Base-by-base conservation (phyloP, 768 basidiomycete species). In the Dentipellis fragilis region DNA sequence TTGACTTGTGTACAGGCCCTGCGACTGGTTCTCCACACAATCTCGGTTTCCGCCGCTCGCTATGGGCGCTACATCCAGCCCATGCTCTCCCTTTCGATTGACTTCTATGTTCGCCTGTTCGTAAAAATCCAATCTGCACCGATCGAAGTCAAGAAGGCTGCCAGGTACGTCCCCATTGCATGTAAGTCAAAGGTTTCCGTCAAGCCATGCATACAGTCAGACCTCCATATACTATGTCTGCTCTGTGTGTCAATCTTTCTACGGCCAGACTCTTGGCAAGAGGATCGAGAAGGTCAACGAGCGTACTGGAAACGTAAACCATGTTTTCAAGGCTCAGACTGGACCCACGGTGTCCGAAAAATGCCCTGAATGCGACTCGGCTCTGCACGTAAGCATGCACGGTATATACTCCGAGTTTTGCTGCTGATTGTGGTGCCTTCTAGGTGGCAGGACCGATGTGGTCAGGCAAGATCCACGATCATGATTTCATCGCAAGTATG, bases 381-480 rank as follows among this genome's bases (percentile, higher is more conserved):
- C 72, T 14, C 69, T 92, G 59, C 89, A 94, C 52, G 80, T 70
- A n/a, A 10, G 22, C 4, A 7, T 14, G 7, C 35, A 19, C 16
- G 10, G 1, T 8, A 16, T 35, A n/a, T 37, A n/a, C 21, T 16
- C 46, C 21, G 0, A 14, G 49, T n/a, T 2, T 34, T 50, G 46
- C 48, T 46, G 21, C 7, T 48, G 12, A 29, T 51, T 55, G n/a
- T n/a, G n/a, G n/a, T 16, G 19, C 49, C 42, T 29, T 50, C 42
- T 58, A 95, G 92, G 66, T 93, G 37, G 91, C 88, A 17, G 96
- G 96, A 1, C 96, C 96, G 0, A 94, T 99, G 89, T 98, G 96
- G 96, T 84, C 87, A 5, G 93, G 87, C 1, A 81, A 86, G 1
- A 70, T 99, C 21, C 96, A 99, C 64, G 79, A 93, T 65, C 62